Evolutionary conservation across 1,284 basidiomycete genomes (phyloP).

Genomic region (Moesziomyces antarcticus): DNA sequence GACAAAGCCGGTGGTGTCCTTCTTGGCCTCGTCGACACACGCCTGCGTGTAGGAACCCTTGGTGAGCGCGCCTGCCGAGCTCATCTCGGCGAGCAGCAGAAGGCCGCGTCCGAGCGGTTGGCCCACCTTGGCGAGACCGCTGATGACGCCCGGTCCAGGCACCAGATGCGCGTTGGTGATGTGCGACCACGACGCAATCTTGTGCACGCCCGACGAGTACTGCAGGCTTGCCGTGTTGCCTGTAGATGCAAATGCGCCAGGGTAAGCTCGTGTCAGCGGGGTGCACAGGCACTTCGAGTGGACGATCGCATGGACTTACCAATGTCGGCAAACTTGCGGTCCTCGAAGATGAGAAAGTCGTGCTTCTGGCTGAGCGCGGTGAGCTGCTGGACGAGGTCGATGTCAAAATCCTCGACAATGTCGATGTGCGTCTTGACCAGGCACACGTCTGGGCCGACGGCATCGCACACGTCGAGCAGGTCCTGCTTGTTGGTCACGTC

Average conservation of each 20-base stretch:
- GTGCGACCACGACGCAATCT: constrained; percentile 94
- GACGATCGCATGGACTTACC: constrained; percentile 71
- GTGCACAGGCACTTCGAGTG: too few species aligned
- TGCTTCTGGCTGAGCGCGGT: constrained; percentile 80
- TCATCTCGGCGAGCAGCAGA: constrained; percentile 96
- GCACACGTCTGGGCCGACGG: constrained; percentile 88
- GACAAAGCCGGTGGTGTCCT: constrained; percentile 58
- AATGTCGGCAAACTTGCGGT: constrained; percentile 99
- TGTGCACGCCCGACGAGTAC: constrained; percentile 91
- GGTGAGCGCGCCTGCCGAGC: constrained; percentile 86
- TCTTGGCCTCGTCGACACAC: constrained; percentile 74
- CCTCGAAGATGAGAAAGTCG: constrained; percentile 97
- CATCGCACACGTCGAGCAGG: constrained; percentile 86
- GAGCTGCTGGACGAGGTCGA: constrained; percentile 78
- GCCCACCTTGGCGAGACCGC: constrained; percentile 87
- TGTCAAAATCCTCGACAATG: constrained; percentile 90
- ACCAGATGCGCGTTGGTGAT: constrained; percentile 95
- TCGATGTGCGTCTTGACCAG: constrained; percentile 99
- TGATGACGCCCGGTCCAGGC: constrained; percentile 91
- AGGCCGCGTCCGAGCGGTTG: constrained; percentile 85
- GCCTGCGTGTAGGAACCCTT: constrained; percentile 84
- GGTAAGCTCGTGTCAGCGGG: neutral
- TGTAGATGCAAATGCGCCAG: constrained; percentile 66
- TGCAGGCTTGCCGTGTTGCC: constrained; percentile 96
- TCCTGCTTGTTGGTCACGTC: constrained; percentile 87